Evolutionary conservation across 2,329 filamentous ascomycete species (phyloP), one percentile per base, ranked within the genome.

Genomic region (Plectosphaerella cucumerina): DNA sequence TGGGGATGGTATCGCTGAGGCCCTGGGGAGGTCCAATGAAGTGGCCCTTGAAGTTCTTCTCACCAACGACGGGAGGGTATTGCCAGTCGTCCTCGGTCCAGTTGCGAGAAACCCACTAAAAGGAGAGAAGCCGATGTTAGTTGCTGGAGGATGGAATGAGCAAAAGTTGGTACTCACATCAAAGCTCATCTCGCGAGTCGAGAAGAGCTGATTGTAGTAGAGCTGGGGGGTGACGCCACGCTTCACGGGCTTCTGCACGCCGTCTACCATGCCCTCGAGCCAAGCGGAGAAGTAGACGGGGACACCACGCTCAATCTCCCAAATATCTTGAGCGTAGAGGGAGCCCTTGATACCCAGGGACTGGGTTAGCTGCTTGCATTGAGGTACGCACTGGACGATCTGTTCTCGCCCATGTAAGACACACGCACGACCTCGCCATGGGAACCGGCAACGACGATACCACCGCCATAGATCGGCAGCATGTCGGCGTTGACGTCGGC

Each of bases 151-250:
- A 43, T 11, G 34, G 44, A 50, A 37, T 50, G 15, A 18, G 42
- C 6, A n/a, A 45, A 34, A 43, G 20, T 8, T n/a, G 6, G 2
- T 1, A n/a, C 50, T 22, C 17, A 50, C 48, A 21, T 52, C 50
- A 47, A 49, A 51, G 39, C 55, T 56, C 17, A 20, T 37, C 53
- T 53, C 33, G 51, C 79, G 44, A 10, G 49, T 41, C 35, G 52
- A 51, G 46, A 56, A 58, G 6, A 55, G 49, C n/a, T 56, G 44
- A 51, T 56, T 55, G 37, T 48, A 51, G 39, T 57, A 53, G n/a
- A 17, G 15, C 39, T 4, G 33, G 12, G 34, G 34, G 14, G 52
- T 18, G 5, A 53, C 48, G 4, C 45, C 35, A 39, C n/a, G 20
- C 22, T 12, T 34, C 22, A 57, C 54, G 3, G 55, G 54, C 48